Conservation (phyloP, 2,329 filamentous ascomycete genomes). For the Neonectria faginata region DNA sequence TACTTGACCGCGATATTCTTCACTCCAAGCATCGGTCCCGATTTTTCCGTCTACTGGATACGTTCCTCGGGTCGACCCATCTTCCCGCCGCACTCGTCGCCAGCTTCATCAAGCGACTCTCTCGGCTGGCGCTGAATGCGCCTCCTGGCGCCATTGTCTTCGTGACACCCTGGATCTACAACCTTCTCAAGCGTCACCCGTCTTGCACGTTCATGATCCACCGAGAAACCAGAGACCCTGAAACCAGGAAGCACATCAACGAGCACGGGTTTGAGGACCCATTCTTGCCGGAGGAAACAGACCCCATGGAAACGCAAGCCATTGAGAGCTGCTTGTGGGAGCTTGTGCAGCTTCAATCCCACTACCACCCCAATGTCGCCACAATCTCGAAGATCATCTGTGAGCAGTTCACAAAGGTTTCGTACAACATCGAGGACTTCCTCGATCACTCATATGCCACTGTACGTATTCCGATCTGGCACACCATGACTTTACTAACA, state of each 20-base stretch:
- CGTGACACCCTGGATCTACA: constrained; percentile 94
- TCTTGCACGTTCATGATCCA: constrained; percentile 97
- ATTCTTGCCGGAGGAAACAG: constrained; percentile 78
- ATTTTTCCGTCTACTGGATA: constrained; percentile 92
- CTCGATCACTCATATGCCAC: constrained; percentile 91
- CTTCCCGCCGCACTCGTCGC: constrained; percentile 90
- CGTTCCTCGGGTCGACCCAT: constrained; percentile 91
- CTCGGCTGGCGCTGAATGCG: constrained; percentile 84
- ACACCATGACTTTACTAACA: constrained; percentile 48
- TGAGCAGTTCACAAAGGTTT: constrained; percentile 96
- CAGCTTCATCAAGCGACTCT: constrained; percentile 95
- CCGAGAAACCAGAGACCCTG: constrained; percentile 71
- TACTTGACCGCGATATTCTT: constrained; percentile 85
- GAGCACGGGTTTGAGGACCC: constrained; percentile 75
- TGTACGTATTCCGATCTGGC: constrained; percentile 60
- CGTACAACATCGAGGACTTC: constrained; percentile 97
- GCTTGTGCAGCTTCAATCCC: constrained; percentile 86
- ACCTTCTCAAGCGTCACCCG: constrained; percentile 89
- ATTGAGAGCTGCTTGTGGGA: constrained; percentile 97
- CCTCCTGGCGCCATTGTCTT: constrained; percentile 91
- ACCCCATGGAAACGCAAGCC: constrained; percentile 87
- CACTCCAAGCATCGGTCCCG: constrained; percentile 94
- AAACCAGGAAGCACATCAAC: constrained; percentile 69
- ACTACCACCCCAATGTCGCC: constrained; percentile 97
- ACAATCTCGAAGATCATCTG: constrained; percentile 93